These are phyloP conservation scores for Aspergillus viridinutans DNA, from an alignment of 2,329 filamentous ascomycete species.

Conservation along the genomic window DNA sequence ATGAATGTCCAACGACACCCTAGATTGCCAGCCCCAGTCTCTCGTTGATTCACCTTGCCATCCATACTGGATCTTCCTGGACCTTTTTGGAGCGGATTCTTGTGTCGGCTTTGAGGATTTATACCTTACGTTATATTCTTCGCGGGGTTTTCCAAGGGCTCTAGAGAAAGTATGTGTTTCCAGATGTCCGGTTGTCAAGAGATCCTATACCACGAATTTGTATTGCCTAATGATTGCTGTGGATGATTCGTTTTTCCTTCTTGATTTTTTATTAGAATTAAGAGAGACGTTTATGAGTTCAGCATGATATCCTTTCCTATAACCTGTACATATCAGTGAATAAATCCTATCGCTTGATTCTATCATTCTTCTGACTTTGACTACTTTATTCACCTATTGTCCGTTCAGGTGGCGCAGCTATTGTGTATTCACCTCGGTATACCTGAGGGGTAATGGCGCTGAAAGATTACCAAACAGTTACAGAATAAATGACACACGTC, in stretches of 20 bases:
- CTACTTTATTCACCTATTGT: not conserved
- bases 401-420: not conserved
- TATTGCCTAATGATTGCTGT: constrained; percentile 21
- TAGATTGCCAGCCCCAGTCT: not conserved
- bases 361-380: not conserved
- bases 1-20: constrained; percentile 28
- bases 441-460: not conserved
- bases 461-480: not conserved
- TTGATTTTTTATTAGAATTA: constrained; percentile 9
- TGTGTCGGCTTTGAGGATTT: constrained; percentile 5
- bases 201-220: constrained; percentile 18
- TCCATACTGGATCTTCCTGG: constrained; percentile 9
- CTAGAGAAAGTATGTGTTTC: constrained; percentile 5
- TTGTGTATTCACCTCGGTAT: not conserved
- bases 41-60: constrained; percentile 14
- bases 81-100: constrained; percentile 11
- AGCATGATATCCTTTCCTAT: not conserved
- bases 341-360: not conserved
- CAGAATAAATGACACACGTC: not conserved
- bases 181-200: constrained; percentile 15
- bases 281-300: constrained; percentile 1
- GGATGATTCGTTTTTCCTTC: constrained; percentile 9
- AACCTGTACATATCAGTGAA: not conserved
- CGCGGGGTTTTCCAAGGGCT: constrained; percentile 8
- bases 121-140: constrained; percentile 14